Evolutionary conservation across 2,329 filamentous ascomycete species (phyloP), one percentile per base, ranked within the genome.

Genomic region (Mycosphaerelloides madeirae): DNA sequence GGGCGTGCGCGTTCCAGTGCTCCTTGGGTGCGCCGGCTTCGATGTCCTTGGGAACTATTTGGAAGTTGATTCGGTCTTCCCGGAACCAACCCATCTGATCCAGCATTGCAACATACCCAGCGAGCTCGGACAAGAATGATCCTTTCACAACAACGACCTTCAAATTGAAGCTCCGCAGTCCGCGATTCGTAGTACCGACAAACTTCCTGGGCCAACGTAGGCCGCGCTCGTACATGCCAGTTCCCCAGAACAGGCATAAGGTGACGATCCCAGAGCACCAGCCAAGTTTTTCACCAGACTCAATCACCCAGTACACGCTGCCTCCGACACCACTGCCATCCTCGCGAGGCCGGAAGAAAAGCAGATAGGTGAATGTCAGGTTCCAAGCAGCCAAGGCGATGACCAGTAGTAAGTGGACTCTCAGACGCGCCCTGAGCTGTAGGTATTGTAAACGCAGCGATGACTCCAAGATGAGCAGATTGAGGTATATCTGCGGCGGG

Each of bases 401-500:
- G 16, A 97, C 74, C 61, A 97, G 95, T 69, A 97, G 94, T 2
- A 88, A 90, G 67, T 98, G 91, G 59, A 96, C 87, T 13, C 93
- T 84, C 37, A 89, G 80, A 32, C 93, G 84, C 36, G 89, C 86
- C 47, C 91, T 86, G 34, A 97, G 78, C 51, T 89, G 87, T 44
- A 98, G 81, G 68, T 94, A 97, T 61, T 98, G 93, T 18, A 88
- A 84, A 54, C 93, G 87, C 29, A 98, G 75, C 4, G 89, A 95
- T 38, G 88, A 89, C 67, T 98, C 93, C 67, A 98, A 86, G 59
- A 98, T 94, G 47, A 98, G 79, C 18, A 98, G 84, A 68, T 98
- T 98, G 60, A 98, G 82, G 71, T 98, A 98, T 63, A 98, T 96
- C 74, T 95, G 93, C 43, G 88, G 87, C 35, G 90, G 90, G 13